Evolutionary conservation across 148 eudicot species (phyloP).

Genomic region (Silene uniflora): DNA sequence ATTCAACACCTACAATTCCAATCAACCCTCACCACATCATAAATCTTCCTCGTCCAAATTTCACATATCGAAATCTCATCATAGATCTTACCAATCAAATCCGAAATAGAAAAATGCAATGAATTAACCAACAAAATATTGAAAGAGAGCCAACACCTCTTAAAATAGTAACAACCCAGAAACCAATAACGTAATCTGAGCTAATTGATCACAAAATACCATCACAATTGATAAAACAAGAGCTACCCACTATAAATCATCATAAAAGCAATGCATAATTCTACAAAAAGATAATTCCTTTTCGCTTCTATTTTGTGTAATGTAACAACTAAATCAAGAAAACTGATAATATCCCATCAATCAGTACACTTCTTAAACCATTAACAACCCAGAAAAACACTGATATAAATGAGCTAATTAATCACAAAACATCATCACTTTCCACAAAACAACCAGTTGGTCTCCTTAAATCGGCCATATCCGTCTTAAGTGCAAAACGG

Average conservation of each 20-base stretch:
- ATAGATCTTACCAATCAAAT: slow-evolving; percentile 5
- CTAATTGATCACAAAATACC: neutral
- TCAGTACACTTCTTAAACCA: too few species aligned
- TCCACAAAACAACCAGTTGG: too few species aligned
- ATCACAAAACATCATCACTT: too few species aligned
- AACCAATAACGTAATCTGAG: neutral
- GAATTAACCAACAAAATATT: neutral
- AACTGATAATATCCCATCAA: neutral
- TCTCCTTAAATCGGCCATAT: too few species aligned
- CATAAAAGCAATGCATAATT: neutral
- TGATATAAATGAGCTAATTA: too few species aligned
- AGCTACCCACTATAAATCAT: neutral
- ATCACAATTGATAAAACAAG: neutral
- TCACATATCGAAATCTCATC: slow-evolving; percentile 6
- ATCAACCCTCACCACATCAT: slow-evolving; percentile 13
- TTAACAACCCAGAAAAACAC: too few species aligned
- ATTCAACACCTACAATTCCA: slow-evolving; percentile 69
- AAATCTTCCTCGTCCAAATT: neutral
- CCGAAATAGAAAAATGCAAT: neutral
- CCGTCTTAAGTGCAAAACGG: too few species aligned
- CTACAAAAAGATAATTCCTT: neutral
- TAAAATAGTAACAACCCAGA: slow-evolving; percentile 1
- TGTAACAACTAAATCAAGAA: neutral
- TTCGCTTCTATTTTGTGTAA: neutral
- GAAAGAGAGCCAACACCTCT: neutral